Percentiles rank a stretch among this genome's conserved stretches.
Evolutionary conservation across 2,329 filamentous ascomycete genomes (phyloP).

Genomic region (Leptoxyphium fumago): DNA sequence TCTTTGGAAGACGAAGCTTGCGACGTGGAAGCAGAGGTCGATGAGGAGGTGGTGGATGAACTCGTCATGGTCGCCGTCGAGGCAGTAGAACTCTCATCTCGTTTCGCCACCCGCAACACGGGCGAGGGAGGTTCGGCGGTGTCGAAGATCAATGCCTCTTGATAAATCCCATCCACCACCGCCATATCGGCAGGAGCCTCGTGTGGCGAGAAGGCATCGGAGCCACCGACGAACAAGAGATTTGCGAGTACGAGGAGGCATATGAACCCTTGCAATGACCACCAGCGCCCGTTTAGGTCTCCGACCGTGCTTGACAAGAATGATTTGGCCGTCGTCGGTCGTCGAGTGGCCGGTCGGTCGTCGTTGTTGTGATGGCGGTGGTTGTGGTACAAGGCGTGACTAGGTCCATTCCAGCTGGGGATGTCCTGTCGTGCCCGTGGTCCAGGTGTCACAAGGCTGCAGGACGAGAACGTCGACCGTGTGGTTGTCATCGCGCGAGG

Average conservation of each 20-base stretch:
- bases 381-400: constrained; percentile 10
- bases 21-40: constrained; percentile 6
- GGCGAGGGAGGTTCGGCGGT: constrained; percentile 11
- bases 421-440: constrained; percentile 4
- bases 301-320: too few species aligned
- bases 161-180: neutral
- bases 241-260: neutral
- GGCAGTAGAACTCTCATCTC: constrained; percentile 8
- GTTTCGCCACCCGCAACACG: constrained; percentile 11
- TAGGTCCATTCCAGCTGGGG: constrained; percentile 11
- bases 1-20: constrained; percentile 7
- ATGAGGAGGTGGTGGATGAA: constrained; percentile 7
- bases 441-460: constrained; percentile 11
- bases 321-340: too few species aligned
- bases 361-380: constrained; percentile 1
- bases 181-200: constrained; percentile 5
- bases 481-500: constrained; percentile 12
- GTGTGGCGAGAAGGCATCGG: constrained; percentile 1
- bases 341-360: constrained; percentile 2
- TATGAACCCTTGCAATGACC: too few species aligned
- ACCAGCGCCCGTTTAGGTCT: too few species aligned
- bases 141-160: constrained; percentile 12
- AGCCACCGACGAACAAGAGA: constrained; percentile 3
- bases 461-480: constrained; percentile 10
- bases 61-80: constrained; percentile 5